Evolutionary conservation across 345 rosid genomes (phyloP).

Genomic region (Salix exigua): DNA sequence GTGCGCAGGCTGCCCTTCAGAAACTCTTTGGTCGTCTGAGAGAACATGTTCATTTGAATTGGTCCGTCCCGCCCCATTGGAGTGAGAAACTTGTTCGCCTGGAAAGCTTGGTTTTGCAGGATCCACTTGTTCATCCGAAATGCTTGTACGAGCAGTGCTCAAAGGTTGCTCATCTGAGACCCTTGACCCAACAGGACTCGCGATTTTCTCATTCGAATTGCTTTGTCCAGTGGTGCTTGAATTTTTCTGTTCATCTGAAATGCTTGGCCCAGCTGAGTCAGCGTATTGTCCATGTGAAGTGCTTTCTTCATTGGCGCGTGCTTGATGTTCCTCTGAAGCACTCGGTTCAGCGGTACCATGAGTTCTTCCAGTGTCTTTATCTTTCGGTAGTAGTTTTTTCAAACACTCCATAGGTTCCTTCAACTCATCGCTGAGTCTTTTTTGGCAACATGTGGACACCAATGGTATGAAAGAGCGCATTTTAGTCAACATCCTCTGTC

Average conservation of each 20-base stretch:
- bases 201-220: too few relatives aligned
- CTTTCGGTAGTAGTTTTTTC: too few relatives aligned
- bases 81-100: too few relatives aligned
- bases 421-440: background rate
- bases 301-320: background rate
- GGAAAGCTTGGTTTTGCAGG: too few relatives aligned
- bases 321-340: background rate
- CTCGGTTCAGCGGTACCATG: background rate
- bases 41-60: background rate
- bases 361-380: too few relatives aligned
- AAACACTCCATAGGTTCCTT: background rate
- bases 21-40: background rate
- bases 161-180: background rate
- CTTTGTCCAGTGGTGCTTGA: too few relatives aligned
- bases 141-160: background rate
- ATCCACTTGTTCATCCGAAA: too few relatives aligned
- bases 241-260: too few relatives aligned
- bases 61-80: too few relatives aligned
- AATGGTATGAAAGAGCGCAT: background rate
- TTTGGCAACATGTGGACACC: background rate
- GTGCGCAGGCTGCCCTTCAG: too few relatives aligned
- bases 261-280: too few relatives aligned
- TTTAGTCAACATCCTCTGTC: too few relatives aligned
- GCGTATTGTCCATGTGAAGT: background rate
- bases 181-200: background rate